phyloP scores from a whole-genome alignment of 164 flowering plant genomes.

The Liriodendron chinense region DNA sequence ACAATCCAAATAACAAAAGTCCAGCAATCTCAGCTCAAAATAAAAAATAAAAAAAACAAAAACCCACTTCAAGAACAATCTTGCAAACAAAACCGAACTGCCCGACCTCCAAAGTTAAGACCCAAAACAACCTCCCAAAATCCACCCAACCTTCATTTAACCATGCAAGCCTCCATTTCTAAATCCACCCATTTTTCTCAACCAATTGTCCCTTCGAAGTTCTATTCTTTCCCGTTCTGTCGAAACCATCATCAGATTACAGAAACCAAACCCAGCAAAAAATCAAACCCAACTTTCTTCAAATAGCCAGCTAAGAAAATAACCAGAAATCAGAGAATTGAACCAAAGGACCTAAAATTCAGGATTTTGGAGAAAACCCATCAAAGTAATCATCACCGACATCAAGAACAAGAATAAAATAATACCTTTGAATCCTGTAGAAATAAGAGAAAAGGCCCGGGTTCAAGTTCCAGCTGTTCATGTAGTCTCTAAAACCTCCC shows the following conservation, averaged over 20 bases:
- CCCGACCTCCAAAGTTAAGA: background rate
- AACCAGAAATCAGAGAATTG: background rate
- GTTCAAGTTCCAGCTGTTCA: background rate
- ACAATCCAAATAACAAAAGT: background rate
- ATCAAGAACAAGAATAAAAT: background rate
- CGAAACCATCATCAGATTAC: background rate
- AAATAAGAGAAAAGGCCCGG: background rate
- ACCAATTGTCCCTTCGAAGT: background rate
- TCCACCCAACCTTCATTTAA: background rate
- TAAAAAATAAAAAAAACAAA: background rate
- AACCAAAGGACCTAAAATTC: background rate
- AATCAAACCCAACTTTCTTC: background rate
- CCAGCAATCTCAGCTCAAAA: background rate
- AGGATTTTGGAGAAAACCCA: background rate
- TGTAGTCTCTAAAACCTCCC: background rate
- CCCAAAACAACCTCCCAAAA: background rate
- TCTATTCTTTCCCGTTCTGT: background rate
- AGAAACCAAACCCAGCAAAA: conserved; percentile 2
- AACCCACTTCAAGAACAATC: conserved; percentile 7
- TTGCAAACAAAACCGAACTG: background rate
- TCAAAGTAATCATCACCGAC: background rate
- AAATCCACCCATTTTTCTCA: background rate
- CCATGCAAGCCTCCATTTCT: background rate
- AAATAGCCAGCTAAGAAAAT: background rate
- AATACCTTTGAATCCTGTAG: background rate